These are phyloP conservation scores for Macrolepiota albuminosa DNA, from an alignment of 768 basidiomycete genomes.

Conservation along the genomic window DNA sequence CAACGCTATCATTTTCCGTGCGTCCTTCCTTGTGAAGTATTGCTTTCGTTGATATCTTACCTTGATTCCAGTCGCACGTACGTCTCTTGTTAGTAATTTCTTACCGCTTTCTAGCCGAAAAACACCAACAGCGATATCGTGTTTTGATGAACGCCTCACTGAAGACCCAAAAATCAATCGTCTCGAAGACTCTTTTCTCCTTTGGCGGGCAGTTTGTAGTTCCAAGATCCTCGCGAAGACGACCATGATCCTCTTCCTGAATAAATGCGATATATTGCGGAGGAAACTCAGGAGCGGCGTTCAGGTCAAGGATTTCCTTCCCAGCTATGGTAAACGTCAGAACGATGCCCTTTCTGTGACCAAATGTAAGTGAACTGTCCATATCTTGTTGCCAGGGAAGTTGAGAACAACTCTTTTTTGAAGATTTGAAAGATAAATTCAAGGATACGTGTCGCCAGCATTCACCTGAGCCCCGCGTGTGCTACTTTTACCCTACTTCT, in stretches of 20 bases:
- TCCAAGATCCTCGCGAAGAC: constrained; percentile 54
- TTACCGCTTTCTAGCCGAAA: neutral
- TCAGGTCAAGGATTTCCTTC: constrained; percentile 47
- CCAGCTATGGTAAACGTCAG: constrained; percentile 56
- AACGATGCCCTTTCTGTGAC: constrained; percentile 53
- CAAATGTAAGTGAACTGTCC: constrained; percentile 42
- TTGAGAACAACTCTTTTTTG: constrained; percentile 12
- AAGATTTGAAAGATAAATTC: constrained; percentile 41
- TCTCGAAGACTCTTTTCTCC: constrained; percentile 65
- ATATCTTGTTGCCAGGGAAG: neutral
- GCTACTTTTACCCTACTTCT: constrained; percentile 57
- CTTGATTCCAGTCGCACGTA: constrained; percentile 44
- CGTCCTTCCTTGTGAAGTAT: constrained; percentile 30
- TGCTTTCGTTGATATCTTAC: constrained; percentile 5
- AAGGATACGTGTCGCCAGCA: constrained; percentile 46
- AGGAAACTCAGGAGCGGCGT: constrained; percentile 35
- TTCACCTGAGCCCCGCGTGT: constrained; percentile 44
- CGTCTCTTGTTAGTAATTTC: constrained; percentile 16
- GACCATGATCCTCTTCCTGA: constrained; percentile 68
- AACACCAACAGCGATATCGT: constrained; percentile 31
- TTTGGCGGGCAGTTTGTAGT: constrained; percentile 62
- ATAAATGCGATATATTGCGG: constrained; percentile 66
- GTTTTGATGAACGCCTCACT: constrained; percentile 39
- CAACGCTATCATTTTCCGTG: constrained; percentile 74
- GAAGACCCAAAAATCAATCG: constrained; percentile 65